phyloP scores from a whole-genome alignment of 2,329 filamentous ascomycete genomes.

The Venturia carpophila region DNA sequence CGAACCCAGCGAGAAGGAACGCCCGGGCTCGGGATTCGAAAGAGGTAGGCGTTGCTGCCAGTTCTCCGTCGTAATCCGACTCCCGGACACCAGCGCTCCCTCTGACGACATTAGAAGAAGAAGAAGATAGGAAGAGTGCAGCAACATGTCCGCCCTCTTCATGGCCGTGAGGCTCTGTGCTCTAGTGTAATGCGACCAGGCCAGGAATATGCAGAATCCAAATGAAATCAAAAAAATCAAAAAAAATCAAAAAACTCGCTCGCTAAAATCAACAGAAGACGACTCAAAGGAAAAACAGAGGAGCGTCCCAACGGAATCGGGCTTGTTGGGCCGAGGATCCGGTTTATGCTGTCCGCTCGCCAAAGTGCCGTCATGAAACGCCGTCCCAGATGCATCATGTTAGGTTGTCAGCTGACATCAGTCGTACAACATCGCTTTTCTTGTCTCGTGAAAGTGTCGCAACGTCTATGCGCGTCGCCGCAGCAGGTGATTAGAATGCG shows the following conservation, averaged over 20 bases:
- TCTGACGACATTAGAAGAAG: conserved; percentile 35
- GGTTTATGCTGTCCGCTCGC: neutral
- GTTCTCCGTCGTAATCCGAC: conserved; percentile 19
- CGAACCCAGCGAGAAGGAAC: conserved; percentile 3
- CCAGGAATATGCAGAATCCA: conserved; percentile 40
- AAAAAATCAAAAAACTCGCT: conserved; percentile 35
- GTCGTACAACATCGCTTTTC: conserved; percentile 37
- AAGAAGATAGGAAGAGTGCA: conserved; percentile 23
- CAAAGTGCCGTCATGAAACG: conserved; percentile 34
- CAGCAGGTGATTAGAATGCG: conserved; percentile 10
- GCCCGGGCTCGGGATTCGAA: conserved; percentile 5
- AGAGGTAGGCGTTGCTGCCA: conserved; percentile 7
- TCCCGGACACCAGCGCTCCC: conserved; percentile 20
- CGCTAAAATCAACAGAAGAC: conserved; percentile 37
- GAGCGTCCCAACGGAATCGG: conserved; percentile 31
- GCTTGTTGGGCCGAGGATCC: conserved; percentile 22
- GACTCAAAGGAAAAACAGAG: conserved; percentile 33
- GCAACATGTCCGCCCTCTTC: conserved; percentile 33
- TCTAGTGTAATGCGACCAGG: conserved; percentile 21
- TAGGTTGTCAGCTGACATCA: conserved; percentile 37
- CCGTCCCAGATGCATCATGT: conserved; percentile 39
- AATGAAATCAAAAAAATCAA: conserved; percentile 33
- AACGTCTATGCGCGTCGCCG: conserved; percentile 34
- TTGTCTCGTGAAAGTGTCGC: conserved; percentile 37
- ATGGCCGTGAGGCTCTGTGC: conserved; percentile 39